Base-by-base conservation (phyloP, 371 early-diverging fungal genomes). In the Batkoa obscura region DNA sequence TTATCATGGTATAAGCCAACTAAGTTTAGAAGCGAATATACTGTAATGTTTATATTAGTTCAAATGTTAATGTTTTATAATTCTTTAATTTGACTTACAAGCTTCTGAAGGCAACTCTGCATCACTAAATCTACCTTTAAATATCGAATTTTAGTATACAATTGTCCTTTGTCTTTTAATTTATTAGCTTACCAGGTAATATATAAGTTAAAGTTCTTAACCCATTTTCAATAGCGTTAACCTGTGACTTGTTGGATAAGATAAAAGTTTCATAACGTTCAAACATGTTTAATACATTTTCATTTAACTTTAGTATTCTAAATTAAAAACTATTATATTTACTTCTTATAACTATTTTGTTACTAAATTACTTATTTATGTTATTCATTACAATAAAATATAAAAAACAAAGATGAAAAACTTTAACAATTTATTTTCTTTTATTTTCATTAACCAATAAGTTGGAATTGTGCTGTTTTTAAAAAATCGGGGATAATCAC, bases 81-180 rank as follows among this genome's bases (percentile, higher is more conserved):
- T 23, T 23, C 23, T 23, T 23, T 23, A 36, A 45, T 37, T 13
- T 45, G 32, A 35, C 74, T 69, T 82, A 80, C 87, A 64, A 31
- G 81, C 84, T 76, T 94, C 91, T 10, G 96, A 90, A 17, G 87
- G 88, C 31, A 95, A 71, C 61, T 95, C 94, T 8, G 94, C 82
- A 66, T 93, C 89, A 42, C 80, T 78, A 64, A 95, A 95, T 13
- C 94, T 81, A 53, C 94, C 91, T 87, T 59, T 38, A 56, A 10
- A 31, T 33, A n/a, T 58, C 6, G 15, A 15, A 51, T 51, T 43
- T 46, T 13, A 35, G 10, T 8, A 37, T 34, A n/a, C 6, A 50
- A 30, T 12, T 23, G 23, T 23, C 23, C 23, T 23, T 23, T 23
- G 33, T 8, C 1, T 13, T 13, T 39, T 8, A 32, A 23, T 10